Evolutionary conservation across 2,329 filamentous ascomycete species (phyloP), one percentile per base, ranked within the genome.

Genomic region (Sporothrix dimorphospora): DNA sequence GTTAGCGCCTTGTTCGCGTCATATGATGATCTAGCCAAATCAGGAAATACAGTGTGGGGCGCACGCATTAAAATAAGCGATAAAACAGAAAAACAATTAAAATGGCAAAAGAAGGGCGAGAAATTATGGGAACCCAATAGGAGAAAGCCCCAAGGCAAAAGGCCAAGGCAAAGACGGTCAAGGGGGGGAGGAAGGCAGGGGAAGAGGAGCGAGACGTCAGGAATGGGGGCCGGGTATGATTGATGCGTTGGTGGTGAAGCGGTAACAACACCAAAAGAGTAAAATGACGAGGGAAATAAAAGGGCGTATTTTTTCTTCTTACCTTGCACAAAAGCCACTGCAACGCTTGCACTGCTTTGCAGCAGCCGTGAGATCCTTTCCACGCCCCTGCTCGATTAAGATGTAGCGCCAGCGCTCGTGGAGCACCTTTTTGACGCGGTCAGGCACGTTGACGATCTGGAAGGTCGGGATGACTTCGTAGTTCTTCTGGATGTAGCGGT

Each of bases 401-500:
- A 99, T 93, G 82, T 92, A 98, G 82, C 93, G 97, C 96, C 96
- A 99, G 79, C 94, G 90, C 82, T 98, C 93, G 81, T 98, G 93
- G 63, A 99, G 87, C 71, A 97, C 94, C 81, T 93, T 97, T 82
- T 98, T 98, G 79, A 99, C 95, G 79, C 92, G 93, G 76, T 92
- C 91, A 5, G 96, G 96, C 65, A 99, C 96, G 79, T 99, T 99
- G 84, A 98, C 95, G 78, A 99, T 96, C 78, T 92, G 90, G 73
- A 88, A 89, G 16, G 94, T 97, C 1, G 96, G 95, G 74, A 99
- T 95, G 71, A 98, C 92, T 78, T 99, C 96, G 86, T 98, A 98
- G 82, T 95, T 94, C 75, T 97, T 94, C 80, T 97, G 94, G 75
- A 99, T 98, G 83, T 98, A 99, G 73, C 96, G 92, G 83, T 99